These are phyloP conservation scores for Nepenthes gracilis DNA, from an alignment of 148 eudicot species.

Conservation along the genomic window DNA sequence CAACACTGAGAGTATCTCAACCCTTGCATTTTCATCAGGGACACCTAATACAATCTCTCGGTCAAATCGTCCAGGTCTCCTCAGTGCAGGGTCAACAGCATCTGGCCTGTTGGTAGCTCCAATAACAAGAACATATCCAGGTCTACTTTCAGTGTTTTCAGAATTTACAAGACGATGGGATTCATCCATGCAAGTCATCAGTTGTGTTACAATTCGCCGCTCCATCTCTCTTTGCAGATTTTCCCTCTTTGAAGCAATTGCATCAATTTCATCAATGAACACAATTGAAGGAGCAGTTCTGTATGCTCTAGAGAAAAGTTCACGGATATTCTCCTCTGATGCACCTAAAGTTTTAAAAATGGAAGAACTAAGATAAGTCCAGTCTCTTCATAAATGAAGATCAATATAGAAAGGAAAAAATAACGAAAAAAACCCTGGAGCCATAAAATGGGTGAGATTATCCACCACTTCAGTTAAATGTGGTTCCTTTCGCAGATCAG, in stretches of 20 bases:
- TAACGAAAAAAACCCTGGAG: no score
- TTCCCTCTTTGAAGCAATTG: conserved; percentile 93
- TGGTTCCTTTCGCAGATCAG: no score
- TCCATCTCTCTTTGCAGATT: conserved; percentile 85
- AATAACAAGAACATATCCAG: conserved; percentile 67
- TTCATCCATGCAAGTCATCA: conserved; percentile 93
- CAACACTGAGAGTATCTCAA: conserved; percentile 57
- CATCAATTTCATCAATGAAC: conserved; percentile 97
- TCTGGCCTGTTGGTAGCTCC: conserved; percentile 94
- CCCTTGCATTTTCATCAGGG: conserved; percentile 85
- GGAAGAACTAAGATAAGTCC: no score
- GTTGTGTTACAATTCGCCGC: conserved; percentile 78
- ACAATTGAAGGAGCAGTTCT: conserved; percentile 89
- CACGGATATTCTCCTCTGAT: conserved; percentile 80
- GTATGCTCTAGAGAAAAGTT: conserved; percentile 74
- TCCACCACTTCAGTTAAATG: no score
- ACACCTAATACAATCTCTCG: conserved; percentile 71
- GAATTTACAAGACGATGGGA: conserved; percentile 35
- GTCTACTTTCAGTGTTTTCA: conserved; percentile 17
- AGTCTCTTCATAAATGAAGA: no score
- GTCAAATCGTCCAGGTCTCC: conserved; percentile 87
- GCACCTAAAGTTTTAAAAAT: conserved; percentile 31
- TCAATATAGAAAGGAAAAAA: no score
- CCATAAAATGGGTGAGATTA: no score
- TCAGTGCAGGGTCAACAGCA: conserved; percentile 78